Conservation (phyloP, 371 early-diverging fungal genomes). For the Haplosporangium sp. region DNA sequence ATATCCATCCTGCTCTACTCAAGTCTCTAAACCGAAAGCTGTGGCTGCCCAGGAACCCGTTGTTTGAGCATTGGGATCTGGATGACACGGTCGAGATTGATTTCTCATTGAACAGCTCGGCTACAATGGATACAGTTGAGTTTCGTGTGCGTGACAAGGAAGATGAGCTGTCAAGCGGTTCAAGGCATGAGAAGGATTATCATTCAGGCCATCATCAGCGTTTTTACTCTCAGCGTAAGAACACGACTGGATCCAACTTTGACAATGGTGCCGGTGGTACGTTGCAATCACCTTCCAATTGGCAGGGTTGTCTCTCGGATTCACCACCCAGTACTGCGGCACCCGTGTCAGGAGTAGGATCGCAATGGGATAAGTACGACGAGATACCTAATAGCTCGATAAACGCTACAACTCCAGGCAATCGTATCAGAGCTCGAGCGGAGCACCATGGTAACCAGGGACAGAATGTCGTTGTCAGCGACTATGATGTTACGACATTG, state of each 20-base stretch:
- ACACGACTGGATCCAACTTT: slow-evolving; percentile 21
- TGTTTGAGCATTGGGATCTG: slow-evolving; percentile 47
- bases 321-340: slow-evolving; percentile 11
- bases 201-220: slow-evolving; percentile 1
- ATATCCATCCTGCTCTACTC: slow-evolving; percentile 56
- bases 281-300: slow-evolving; percentile 28
- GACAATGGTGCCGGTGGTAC: slow-evolving; percentile 9
- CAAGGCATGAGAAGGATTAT: neutral
- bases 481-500: neutral
- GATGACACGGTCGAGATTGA: slow-evolving; percentile 53
- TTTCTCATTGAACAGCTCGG: slow-evolving; percentile 48
- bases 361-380: slow-evolving; percentile 31
- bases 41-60: slow-evolving; percentile 57
- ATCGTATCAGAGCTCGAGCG: too few relatives aligned
- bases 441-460: neutral
- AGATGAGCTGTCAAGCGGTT: neutral
- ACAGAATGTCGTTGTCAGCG: neutral
- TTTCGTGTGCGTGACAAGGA: slow-evolving; percentile 19
- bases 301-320: slow-evolving; percentile 47
- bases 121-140: slow-evolving; percentile 10
- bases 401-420: too few relatives aligned
- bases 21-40: slow-evolving; percentile 55
- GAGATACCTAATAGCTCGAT: slow-evolving; percentile 5
- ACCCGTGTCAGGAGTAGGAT: slow-evolving; percentile 4
- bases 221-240: slow-evolving; percentile 11